Percentiles rank a stretch among this genome's conserved stretches.
Evolutionary conservation across 306 rosid species (phyloP).

Genomic region (Neltuma alba): DNA sequence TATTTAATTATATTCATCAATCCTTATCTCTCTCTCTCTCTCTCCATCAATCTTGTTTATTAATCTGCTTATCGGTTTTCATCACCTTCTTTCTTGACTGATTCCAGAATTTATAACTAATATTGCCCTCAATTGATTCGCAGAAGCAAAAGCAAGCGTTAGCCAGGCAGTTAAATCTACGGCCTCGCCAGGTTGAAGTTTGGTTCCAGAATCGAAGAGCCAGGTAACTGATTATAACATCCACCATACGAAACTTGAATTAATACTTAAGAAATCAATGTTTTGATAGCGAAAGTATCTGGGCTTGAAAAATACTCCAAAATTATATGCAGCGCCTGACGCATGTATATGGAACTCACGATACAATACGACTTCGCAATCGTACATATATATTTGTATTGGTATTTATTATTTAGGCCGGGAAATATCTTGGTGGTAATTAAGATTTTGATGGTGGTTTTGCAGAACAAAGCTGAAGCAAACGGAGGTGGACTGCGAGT

Average conservation of each 20-base stretch:
- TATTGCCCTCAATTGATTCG: slow-evolving; percentile 17
- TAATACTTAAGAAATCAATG: background rate
- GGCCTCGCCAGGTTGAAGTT: slow-evolving; percentile 93
- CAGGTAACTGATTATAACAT: slow-evolving; percentile 48
- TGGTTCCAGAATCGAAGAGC: slow-evolving; percentile 99
- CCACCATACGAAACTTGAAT: background rate
- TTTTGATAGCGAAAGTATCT: background rate
- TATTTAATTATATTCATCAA: background rate
- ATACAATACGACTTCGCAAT: background rate
- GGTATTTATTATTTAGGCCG: background rate
- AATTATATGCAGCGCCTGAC: background rate
- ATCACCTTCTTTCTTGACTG: background rate
- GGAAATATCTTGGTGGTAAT: background rate
- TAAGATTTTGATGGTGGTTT: background rate
- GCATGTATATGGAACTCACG: background rate
- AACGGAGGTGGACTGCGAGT: slow-evolving; percentile 91
- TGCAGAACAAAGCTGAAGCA: slow-evolving; percentile 95
- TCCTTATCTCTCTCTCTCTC: background rate
- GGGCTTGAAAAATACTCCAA: background rate
- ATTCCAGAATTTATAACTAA: background rate
- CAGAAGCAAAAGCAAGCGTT: slow-evolving; percentile 98
- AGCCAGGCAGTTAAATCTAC: slow-evolving; percentile 75
- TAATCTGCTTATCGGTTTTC: background rate
- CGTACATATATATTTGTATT: background rate
- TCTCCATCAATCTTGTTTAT: background rate